Base-by-base conservation (phyloP, 306 rosid species). In the Inga oerstediana region DNA sequence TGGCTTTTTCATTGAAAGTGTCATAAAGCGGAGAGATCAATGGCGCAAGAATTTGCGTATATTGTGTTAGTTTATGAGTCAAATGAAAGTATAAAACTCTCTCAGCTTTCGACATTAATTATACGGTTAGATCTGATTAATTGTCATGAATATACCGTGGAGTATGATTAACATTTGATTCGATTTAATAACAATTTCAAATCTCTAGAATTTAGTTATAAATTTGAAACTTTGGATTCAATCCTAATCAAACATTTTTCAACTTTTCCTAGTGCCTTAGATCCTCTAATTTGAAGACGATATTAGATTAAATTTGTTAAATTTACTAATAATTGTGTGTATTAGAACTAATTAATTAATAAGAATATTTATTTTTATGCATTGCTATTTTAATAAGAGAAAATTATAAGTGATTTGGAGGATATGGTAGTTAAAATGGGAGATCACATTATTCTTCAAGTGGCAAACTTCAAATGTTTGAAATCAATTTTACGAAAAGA, bases 21-120 rank as follows among this genome's bases (percentile, higher is more conserved):
- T 4, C 59, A 22, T 45, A 20, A 79, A 74, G 79, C 66, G 76
- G 66, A 78, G 86, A 35, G 22, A 39, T 39, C 43, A 82, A 70
- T 61, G 17, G 58, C 84, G 82, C 82, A 70, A 75, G 24, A 16
- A 68, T 39, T 68, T 39, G 49, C 74, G 19, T 54, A 2, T 16
- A 13, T 14, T 16, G 44, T 5, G 72, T 51, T 39, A 5, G 7
- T 34, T 66, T 34, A 10, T 32, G 44, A 32, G 34, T 30, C 45
- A 32, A 66, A 27, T 14, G 72, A 66, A 66, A 49, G 43, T 39
- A 39, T 0, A 8, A 39, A 39, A 14, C 54, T 30, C 2, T 34
- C 45, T 22, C 7, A 59, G 9, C 32, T 59, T 15, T 59, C 15
- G 34, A 22, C 27, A 8, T 59, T 59, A 22, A n/a, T 39, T 39